Percentiles rank a stretch among this genome's conserved stretches.
Evolutionary conservation across 2,329 filamentous ascomycete species (phyloP).

Genomic region (Penicillium sp.): DNA sequence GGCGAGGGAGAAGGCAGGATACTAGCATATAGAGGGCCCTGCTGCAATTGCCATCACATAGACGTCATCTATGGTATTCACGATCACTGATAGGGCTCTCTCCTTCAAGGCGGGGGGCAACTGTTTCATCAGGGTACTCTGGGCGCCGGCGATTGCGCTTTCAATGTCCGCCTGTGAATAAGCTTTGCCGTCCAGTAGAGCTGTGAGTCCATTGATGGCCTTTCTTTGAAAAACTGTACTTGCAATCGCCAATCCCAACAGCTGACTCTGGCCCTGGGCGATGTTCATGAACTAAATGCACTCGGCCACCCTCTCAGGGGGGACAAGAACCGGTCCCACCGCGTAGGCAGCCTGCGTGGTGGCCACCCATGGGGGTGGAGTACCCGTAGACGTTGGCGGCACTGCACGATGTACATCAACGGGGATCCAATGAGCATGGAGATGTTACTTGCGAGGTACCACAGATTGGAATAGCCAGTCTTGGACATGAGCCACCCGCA

Average conservation of each 20-base stretch:
- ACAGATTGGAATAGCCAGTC: constrained; percentile 23
- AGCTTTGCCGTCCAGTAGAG: too few species aligned
- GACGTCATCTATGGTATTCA: too few species aligned
- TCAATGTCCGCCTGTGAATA: too few species aligned
- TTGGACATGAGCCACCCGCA: constrained; percentile 21
- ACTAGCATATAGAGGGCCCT: too few species aligned
- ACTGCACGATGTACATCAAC: constrained; percentile 15
- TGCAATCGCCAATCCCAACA: constrained; percentile 13
- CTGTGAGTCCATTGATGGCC: too few species aligned
- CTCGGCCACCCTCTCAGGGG: not conserved
- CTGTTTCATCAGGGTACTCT: too few species aligned
- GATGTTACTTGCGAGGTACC: constrained; percentile 32
- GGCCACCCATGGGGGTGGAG: constrained; percentile 42
- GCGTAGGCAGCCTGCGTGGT: constrained; percentile 19
- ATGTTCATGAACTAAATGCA: constrained; percentile 10
- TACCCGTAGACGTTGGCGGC: constrained; percentile 27
- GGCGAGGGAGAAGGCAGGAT: too few species aligned
- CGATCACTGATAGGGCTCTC: too few species aligned
- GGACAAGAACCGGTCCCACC: constrained; percentile 6
- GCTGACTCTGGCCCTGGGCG: constrained; percentile 9
- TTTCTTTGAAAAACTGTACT: constrained; percentile 14
- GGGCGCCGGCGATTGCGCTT: too few species aligned
- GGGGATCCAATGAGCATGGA: constrained; percentile 11
- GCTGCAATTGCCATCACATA: too few species aligned
- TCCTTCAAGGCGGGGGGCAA: too few species aligned